Conservation (phyloP, 2,329 filamentous ascomycete genomes). For the Teratosphaeria zuluensis region DNA sequence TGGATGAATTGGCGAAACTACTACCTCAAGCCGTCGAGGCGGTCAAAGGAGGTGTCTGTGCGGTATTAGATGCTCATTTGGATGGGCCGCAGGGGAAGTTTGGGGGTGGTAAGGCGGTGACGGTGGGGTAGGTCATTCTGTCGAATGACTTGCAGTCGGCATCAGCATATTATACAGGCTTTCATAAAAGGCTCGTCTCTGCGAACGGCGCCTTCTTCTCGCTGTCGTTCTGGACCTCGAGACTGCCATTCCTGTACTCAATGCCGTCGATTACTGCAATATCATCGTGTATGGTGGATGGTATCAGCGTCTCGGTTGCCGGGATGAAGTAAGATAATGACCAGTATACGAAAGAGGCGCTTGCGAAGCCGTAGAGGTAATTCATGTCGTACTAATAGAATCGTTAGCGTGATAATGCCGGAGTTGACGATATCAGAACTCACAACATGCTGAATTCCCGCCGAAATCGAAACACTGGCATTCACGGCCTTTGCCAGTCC, state of each 20-base stretch:
- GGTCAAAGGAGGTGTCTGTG: constrained; percentile 47
- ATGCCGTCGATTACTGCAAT: constrained; percentile 9
- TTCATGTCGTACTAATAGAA: constrained; percentile 48
- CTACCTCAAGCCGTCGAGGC: constrained; percentile 49
- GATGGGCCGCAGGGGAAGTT: constrained; percentile 49
- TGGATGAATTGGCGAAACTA: constrained; percentile 44
- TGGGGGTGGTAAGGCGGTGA: constrained; percentile 21
- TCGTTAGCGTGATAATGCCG: too few relatives aligned
- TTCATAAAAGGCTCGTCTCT: neutral
- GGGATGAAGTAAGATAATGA: constrained; percentile 41
- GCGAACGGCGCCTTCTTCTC: neutral
- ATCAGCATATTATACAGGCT: too few relatives aligned
- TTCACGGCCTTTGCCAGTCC: constrained; percentile 40
- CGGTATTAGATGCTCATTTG: constrained; percentile 53
- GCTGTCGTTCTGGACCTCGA: neutral
- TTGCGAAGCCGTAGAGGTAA: constrained; percentile 55
- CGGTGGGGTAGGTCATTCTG: neutral
- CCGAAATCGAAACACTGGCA: constrained; percentile 30
- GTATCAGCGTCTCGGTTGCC: constrained; percentile 40
- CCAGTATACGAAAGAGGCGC: constrained; percentile 48
- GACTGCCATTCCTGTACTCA: constrained; percentile 6
- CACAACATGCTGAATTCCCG: constrained; percentile 40
- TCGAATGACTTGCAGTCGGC: neutral
- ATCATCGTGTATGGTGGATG: constrained; percentile 16
- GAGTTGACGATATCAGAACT: too few relatives aligned